These are phyloP conservation scores for Coniochaeta ligniaria DNA, from an alignment of 2,329 filamentous ascomycete genomes.

Conservation along the genomic window DNA sequence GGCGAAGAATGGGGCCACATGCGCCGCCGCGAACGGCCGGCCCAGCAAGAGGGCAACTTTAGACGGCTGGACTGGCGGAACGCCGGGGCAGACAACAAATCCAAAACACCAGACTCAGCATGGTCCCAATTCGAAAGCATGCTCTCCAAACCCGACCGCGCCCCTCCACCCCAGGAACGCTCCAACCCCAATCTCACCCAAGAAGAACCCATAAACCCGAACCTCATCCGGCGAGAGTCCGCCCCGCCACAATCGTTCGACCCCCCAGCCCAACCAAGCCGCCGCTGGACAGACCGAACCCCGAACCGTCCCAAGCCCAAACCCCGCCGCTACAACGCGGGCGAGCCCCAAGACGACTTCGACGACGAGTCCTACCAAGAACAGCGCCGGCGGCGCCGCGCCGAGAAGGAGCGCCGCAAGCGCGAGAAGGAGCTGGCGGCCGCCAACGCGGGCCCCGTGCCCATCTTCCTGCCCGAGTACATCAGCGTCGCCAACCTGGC, in stretches of 20 bases:
- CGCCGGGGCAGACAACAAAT: background rate
- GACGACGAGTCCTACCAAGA: constrained; percentile 31
- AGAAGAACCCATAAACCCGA: background rate
- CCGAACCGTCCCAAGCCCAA: background rate
- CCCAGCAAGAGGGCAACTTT: background rate
- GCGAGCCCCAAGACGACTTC: constrained; percentile 27
- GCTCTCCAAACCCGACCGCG: background rate
- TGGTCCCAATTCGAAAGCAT: background rate
- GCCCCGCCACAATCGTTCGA: background rate
- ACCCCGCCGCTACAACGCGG: constrained; percentile 12
- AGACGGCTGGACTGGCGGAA: background rate
- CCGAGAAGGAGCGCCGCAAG: constrained; percentile 32
- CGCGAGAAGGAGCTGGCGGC: constrained; percentile 24
- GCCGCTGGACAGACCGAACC: background rate
- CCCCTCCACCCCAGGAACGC: background rate
- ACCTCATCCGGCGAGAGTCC: background rate
- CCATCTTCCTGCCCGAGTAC: constrained; percentile 78
- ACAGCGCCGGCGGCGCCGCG: constrained; percentile 31
- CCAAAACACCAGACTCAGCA: background rate
- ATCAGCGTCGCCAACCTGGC: constrained; percentile 84
- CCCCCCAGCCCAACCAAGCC: background rate
- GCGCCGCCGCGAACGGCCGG: background rate
- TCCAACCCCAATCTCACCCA: background rate
- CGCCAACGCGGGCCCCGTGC: constrained; percentile 36
- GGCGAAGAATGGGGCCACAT: constrained; percentile 1